Evolutionary conservation across 1,139 yeast genomes (phyloP).

Genomic region (Nakaseomyces kungkrabaensis): DNA sequence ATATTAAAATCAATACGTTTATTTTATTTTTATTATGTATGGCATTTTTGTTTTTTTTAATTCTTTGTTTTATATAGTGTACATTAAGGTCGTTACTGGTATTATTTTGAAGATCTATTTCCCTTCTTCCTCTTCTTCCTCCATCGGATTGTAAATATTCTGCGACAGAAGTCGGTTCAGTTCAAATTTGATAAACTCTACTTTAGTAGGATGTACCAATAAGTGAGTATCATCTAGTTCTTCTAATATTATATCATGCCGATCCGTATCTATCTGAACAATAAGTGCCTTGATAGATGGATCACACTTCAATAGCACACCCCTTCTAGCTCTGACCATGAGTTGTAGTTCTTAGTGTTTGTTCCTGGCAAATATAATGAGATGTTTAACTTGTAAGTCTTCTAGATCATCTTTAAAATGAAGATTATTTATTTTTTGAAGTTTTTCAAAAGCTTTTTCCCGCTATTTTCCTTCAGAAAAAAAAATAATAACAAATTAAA

Average conservation of each 20-base stretch:
- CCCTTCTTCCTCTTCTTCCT: conserved; percentile 43
- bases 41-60: not conserved
- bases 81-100: not conserved
- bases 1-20: not conserved
- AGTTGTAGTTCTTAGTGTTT: too few species aligned
- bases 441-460: too few species aligned
- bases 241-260: conserved; percentile 59
- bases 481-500: too few species aligned
- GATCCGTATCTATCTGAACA: conserved; percentile 61
- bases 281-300: conserved; percentile 87
- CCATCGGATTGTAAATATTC: conserved; percentile 77
- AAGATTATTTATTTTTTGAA: too few species aligned
- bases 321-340: conserved; percentile 32
- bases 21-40: not conserved
- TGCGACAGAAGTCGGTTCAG: conserved; percentile 65
- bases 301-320: conserved; percentile 48
- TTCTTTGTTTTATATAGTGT: too few species aligned
- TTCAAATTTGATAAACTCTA: conserved; percentile 66
- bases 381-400: too few species aligned
- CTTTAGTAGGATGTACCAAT: conserved; percentile 65
- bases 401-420: too few species aligned
- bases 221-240: conserved; percentile 89
- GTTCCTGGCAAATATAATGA: too few species aligned
- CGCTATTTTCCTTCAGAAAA: too few species aligned
- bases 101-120: not conserved